Evolutionary conservation across 768 basidiomycete genomes (phyloP).

Genomic region (Tulasnella sp.): DNA sequence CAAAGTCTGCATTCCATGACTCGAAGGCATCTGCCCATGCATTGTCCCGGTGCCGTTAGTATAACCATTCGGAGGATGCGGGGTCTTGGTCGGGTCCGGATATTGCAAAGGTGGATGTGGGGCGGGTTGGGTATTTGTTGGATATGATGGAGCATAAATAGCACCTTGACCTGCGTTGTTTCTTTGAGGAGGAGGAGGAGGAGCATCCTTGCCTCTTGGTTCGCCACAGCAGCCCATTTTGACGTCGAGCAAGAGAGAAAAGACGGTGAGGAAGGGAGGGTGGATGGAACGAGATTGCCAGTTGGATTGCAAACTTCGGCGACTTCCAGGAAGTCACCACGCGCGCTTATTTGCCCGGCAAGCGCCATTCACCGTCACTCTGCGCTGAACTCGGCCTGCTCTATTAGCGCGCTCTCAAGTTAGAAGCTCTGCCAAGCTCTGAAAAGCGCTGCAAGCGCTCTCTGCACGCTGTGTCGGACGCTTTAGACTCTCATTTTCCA

Average conservation of each 20-base stretch:
- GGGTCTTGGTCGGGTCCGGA: constrained; percentile 4
- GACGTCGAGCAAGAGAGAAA: neutral
- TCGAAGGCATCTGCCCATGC: neutral
- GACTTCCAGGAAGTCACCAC: constrained; percentile 1
- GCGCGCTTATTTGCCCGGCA: neutral
- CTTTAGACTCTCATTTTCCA: too few relatives aligned
- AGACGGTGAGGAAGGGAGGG: neutral
- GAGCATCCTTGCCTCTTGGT: neutral
- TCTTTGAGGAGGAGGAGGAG: neutral
- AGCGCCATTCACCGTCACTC: neutral
- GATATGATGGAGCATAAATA: constrained; percentile 16
- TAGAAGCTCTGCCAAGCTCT: too few relatives aligned
- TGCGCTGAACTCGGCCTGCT: neutral
- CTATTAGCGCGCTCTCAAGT: too few relatives aligned
- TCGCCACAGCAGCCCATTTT: constrained; percentile 24
- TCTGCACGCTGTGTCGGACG: too few relatives aligned
- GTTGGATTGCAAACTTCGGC: constrained; percentile 9
- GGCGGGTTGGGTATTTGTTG: constrained; percentile 21
- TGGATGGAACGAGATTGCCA: constrained; percentile 1
- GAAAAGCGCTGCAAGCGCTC: too few relatives aligned
- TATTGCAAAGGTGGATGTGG: neutral
- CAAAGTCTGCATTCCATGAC: neutral
- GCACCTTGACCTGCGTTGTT: constrained; percentile 10
- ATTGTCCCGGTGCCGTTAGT: neutral
- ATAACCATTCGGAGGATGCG: constrained; percentile 1